Base-by-base conservation (phyloP, 805 yeast species). In the Cyberlindnera saturnus region DNA sequence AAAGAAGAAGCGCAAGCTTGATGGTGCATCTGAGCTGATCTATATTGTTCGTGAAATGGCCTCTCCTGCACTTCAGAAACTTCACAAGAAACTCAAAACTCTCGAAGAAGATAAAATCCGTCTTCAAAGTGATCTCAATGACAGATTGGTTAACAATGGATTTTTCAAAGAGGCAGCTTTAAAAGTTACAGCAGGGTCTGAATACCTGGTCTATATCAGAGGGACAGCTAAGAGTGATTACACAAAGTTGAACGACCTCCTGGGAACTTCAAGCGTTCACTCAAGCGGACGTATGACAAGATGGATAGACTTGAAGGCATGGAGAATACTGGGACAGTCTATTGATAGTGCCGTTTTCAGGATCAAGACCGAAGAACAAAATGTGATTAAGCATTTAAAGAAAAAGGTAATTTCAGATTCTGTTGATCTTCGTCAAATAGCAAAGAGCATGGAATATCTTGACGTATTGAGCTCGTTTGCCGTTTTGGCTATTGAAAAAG, bases 391-490 rank as follows among this genome's bases (percentile, higher is more conserved):
- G 4, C 58, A 61, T 1, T 65, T 89, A 32, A 71, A 78, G 32
- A 45, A 47, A 3, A 62, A 67, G 34, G 74, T 82, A 1, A 57
- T 85, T 1, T 60, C 59, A 0, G 56, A 65, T 32, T 67, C 77
- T 19, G 51, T 67, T 1, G 64, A 66, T 2, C 65, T 88, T 3
- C 67, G 95, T 34, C 52, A 60, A 32, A 64, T 76, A 42, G 65
- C 85, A 41, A 58, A 69, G 42, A 52, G 69, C 34, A 62, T 81
- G 23, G 96, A 88, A 48, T 73, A 73, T 40, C 53, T 90, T 6
- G 99, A 91, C 60, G 79, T 82, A 0, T 66, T 85, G 1, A 64
- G 79, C 11, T 82, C 95, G 0, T 86, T 93, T 62, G 82, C 95
- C 0, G 61, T 65, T 0, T 63, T 90, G 14, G 83, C 97, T 0